Evolutionary conservation across 2,329 filamentous ascomycete species (phyloP).

Genomic region (Rachicladosporium sp.): DNA sequence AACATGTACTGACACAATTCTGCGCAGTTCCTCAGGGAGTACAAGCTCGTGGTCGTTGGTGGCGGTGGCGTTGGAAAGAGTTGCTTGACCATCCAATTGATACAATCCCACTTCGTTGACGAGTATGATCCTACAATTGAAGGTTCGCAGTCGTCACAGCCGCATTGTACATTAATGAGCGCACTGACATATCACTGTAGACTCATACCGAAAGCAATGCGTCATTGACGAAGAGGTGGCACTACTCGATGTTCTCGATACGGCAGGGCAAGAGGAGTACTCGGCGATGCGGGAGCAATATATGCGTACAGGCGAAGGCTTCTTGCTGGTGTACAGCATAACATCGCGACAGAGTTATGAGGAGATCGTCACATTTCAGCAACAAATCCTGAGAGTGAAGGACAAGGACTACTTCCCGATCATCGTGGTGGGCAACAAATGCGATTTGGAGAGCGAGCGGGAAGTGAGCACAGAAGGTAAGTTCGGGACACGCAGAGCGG

Average conservation of each 20-base stretch:
- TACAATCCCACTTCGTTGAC: conserved; percentile 87
- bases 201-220: conserved; percentile 99
- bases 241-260: conserved; percentile 93
- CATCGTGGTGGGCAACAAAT: conserved; percentile 98
- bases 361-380: conserved; percentile 96
- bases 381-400: conserved; percentile 96
- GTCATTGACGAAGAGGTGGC: conserved; percentile 97
- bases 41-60: conserved; percentile 74
- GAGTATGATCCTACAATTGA: conserved; percentile 99
- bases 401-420: conserved; percentile 99
- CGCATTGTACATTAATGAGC: conserved; percentile 1
- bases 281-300: conserved; percentile 99
- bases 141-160: conserved; percentile 45
- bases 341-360: conserved; percentile 95
- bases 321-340: conserved; percentile 96
- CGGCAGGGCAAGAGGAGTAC: conserved; percentile 97
- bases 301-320: conserved; percentile 97
- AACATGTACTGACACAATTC: conserved; percentile 1
- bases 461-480: conserved; percentile 85
- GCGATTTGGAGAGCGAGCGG: conserved; percentile 87
- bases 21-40: conserved; percentile 39
- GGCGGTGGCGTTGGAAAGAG: conserved; percentile 98
- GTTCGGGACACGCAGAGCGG: conserved; percentile 19
- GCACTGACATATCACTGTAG: conserved; percentile 37
- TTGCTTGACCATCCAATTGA: conserved; percentile 86